These are phyloP conservation scores for Pseudopediastrum boryanum DNA, from an alignment of 139 green algal species.

Conservation along the genomic window DNA sequence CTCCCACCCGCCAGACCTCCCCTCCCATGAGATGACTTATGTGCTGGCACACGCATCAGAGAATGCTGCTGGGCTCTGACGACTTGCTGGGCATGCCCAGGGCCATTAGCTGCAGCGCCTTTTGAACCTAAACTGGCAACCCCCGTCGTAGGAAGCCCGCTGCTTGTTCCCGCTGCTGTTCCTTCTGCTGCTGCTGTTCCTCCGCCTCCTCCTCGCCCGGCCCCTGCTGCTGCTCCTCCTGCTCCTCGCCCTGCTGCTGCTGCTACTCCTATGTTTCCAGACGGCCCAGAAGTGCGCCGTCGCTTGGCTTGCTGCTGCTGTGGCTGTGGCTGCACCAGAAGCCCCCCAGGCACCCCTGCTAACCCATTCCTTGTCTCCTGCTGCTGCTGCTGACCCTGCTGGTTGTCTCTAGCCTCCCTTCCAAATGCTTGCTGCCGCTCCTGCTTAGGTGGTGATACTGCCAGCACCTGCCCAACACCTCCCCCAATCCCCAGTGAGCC, in stretches of 20 bases:
- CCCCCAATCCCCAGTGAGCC: background rate
- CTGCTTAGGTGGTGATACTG: background rate
- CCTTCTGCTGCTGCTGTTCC: constrained; percentile 3
- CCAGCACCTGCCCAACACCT: background rate
- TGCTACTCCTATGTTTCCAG: constrained; percentile 5
- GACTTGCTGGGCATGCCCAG: background rate
- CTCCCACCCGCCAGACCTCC: too few relatives aligned
- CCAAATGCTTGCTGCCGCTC: constrained; percentile 24
- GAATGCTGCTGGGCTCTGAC: background rate
- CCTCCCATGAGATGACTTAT: background rate
- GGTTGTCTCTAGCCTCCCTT: too few relatives aligned
- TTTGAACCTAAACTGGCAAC: background rate
- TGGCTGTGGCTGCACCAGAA: too few relatives aligned
- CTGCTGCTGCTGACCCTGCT: background rate
- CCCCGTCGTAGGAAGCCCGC: background rate
- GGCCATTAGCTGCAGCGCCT: background rate
- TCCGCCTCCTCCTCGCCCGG: background rate
- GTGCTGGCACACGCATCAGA: background rate
- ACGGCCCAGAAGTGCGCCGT: too few relatives aligned
- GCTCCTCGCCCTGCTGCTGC: background rate
- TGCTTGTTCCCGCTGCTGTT: background rate
- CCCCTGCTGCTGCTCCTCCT: background rate
- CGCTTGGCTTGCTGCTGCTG: too few relatives aligned
- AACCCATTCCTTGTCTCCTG: background rate
- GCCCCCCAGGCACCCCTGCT: too few relatives aligned